Evolutionary conservation across 2,329 filamentous ascomycete genomes (phyloP).

Genomic region (Anthostomella pinea): DNA sequence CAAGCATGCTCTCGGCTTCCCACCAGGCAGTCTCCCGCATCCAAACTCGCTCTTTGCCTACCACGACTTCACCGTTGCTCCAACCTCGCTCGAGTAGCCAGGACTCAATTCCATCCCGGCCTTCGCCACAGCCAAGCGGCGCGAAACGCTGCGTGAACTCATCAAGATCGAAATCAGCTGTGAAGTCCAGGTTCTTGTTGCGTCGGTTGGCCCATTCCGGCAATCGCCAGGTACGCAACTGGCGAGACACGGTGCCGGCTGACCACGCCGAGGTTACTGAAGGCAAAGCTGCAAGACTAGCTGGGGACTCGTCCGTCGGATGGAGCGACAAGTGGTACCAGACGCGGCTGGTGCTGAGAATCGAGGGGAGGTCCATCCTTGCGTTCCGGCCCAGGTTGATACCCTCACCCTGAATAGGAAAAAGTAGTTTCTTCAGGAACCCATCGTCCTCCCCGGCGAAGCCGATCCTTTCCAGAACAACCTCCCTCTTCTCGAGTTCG

Average conservation of each 20-base stretch:
- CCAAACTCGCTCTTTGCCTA: conserved; percentile 92
- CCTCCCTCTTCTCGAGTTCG: conserved; percentile 77
- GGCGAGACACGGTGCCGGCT: conserved; percentile 85
- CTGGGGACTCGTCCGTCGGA: conserved; percentile 82
- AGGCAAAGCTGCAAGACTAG: conserved; percentile 67
- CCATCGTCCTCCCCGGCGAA: conserved; percentile 78
- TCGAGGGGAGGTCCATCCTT: conserved; percentile 72
- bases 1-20: conserved; percentile 95
- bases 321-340: conserved; percentile 95
- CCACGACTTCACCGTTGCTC: conserved; percentile 94
- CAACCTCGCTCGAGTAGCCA: conserved; percentile 94
- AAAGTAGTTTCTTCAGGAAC: conserved; percentile 78
- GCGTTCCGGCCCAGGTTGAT: conserved; percentile 75
- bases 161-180: conserved; percentile 90
- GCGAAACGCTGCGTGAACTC: conserved; percentile 86
- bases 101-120: conserved; percentile 86
- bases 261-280: conserved; percentile 85
- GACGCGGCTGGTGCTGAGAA: conserved; percentile 79
- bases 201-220: conserved; percentile 96
- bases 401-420: conserved; percentile 74
- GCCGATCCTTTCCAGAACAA: conserved; percentile 80
- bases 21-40: conserved; percentile 94
- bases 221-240: conserved; percentile 88
- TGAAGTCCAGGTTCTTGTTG: conserved; percentile 90
- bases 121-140: conserved; percentile 81